Evolutionary conservation across 768 basidiomycete genomes (phyloP).

Genomic region (Tulasnella sp.): DNA sequence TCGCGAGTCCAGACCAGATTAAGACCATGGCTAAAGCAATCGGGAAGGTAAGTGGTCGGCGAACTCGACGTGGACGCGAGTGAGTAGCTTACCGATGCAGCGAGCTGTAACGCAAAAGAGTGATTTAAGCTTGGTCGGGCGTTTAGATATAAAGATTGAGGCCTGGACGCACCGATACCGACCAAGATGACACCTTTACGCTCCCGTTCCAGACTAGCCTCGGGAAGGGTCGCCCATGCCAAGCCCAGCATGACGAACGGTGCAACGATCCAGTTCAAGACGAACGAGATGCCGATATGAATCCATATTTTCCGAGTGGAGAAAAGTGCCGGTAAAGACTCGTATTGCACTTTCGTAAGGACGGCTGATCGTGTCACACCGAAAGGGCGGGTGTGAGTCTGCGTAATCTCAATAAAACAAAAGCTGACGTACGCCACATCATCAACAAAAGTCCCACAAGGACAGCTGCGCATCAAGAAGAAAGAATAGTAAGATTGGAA

Average conservation of each 20-base stretch:
- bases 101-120: background rate
- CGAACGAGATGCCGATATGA: conserved; percentile 64
- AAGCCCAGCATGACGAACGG: conserved; percentile 81
- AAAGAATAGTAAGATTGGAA: background rate
- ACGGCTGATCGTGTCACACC: conserved; percentile 40
- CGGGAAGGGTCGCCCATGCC: conserved; percentile 82
- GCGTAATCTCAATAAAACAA: background rate
- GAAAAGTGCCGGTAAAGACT: conserved; percentile 58
- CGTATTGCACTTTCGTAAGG: conserved; percentile 56
- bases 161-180: conserved; percentile 58
- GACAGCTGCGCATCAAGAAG: conserved; percentile 52
- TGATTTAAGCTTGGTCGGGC: too few relatives aligned
- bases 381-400: background rate
- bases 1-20: conserved; percentile 74
- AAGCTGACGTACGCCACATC: conserved; percentile 61
- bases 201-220: conserved; percentile 57
- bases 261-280: conserved; percentile 77
- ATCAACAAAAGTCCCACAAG: conserved; percentile 77
- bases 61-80: background rate
- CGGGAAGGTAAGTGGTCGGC: too few relatives aligned
- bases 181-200: conserved; percentile 80
- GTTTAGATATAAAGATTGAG: background rate
- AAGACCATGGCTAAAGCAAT: conserved; percentile 58
- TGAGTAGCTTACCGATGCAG: conserved; percentile 23
- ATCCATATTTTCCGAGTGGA: conserved; percentile 54